Evolutionary conservation across 75 land plant species (phyloP).

Genomic region (Cupressus sempervirens): DNA sequence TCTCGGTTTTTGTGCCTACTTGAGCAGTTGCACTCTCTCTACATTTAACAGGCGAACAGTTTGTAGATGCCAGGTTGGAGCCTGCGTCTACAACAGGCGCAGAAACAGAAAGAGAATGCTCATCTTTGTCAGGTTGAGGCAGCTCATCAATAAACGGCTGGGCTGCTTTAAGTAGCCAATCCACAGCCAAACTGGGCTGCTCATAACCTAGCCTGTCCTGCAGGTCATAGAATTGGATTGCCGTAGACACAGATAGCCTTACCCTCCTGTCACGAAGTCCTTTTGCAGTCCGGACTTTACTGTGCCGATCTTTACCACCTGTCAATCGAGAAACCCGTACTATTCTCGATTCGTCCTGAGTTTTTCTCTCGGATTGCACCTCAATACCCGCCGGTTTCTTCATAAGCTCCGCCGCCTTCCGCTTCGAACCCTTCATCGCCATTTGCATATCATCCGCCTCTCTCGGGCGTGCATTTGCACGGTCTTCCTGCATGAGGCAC

Average conservation of each 20-base stretch:
- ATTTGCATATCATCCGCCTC: background rate
- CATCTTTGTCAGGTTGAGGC: background rate
- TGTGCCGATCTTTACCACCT: slow-evolving; percentile 32
- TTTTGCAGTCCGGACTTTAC: slow-evolving; percentile 29
- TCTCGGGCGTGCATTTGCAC: background rate
- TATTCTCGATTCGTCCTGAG: slow-evolving; percentile 9
- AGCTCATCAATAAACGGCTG: slow-evolving; percentile 17
- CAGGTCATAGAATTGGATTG: slow-evolving; percentile 31
- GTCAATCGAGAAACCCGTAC: slow-evolving; percentile 16
- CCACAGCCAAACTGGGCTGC: slow-evolving; percentile 33
- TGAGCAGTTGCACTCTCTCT: slow-evolving; percentile 5
- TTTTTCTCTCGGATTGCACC: background rate
- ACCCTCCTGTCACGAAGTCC: slow-evolving; percentile 30
- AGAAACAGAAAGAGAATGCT: background rate
- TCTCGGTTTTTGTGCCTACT: background rate
- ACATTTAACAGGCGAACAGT: background rate
- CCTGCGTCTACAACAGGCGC: background rate
- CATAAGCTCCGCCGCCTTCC: slow-evolving; percentile 4
- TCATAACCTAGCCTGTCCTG: slow-evolving; percentile 29
- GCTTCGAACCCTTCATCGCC: slow-evolving; percentile 4
- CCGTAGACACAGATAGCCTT: slow-evolving; percentile 30
- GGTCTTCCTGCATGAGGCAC: background rate
- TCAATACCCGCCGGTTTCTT: background rate
- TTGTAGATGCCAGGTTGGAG: background rate
- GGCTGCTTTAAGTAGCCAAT: slow-evolving; percentile 26